Evolutionary conservation across 805 yeast genomes (phyloP).

Genomic region (Candida hungchunana): DNA sequence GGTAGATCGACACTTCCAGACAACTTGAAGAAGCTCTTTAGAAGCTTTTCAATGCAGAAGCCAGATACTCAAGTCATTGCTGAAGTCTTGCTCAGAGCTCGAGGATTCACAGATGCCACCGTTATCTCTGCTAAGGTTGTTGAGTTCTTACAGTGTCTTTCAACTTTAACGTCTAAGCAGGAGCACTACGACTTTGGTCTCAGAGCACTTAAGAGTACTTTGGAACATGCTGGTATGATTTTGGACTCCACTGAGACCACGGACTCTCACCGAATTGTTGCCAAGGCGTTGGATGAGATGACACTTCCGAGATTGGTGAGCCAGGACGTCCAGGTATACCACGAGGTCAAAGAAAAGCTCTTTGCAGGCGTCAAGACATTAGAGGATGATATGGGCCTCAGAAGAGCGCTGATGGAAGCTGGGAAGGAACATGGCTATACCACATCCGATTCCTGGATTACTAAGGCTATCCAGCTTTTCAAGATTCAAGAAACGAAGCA

Average conservation of each 20-base stretch:
- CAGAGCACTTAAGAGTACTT: slow-evolving; percentile 68
- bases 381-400: slow-evolving; percentile 25
- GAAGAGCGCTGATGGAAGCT: slow-evolving; percentile 22
- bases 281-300: slow-evolving; percentile 54
- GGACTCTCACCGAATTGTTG: slow-evolving; percentile 34
- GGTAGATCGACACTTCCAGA: slow-evolving; percentile 86
- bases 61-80: slow-evolving; percentile 72
- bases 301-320: slow-evolving; percentile 63
- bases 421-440: slow-evolving; percentile 32
- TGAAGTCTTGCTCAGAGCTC: slow-evolving; percentile 65
- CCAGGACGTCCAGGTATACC: slow-evolving; percentile 42
- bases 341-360: neutral
- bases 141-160: slow-evolving; percentile 47
- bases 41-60: slow-evolving; percentile 65
- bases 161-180: slow-evolving; percentile 43
- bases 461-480: slow-evolving; percentile 56
- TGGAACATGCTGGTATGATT: slow-evolving; percentile 53
- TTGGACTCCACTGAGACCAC: slow-evolving; percentile 24
- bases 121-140: slow-evolving; percentile 46
- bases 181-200: slow-evolving; percentile 88
- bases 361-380: slow-evolving; percentile 44
- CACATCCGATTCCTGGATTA: slow-evolving; percentile 40
- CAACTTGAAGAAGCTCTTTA: slow-evolving; percentile 72
- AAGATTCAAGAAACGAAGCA: slow-evolving; percentile 61
- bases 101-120: slow-evolving; percentile 56